Evolutionary conservation across 2,329 filamentous ascomycete genomes (phyloP).

Genomic region (Nemania diffusa): DNA sequence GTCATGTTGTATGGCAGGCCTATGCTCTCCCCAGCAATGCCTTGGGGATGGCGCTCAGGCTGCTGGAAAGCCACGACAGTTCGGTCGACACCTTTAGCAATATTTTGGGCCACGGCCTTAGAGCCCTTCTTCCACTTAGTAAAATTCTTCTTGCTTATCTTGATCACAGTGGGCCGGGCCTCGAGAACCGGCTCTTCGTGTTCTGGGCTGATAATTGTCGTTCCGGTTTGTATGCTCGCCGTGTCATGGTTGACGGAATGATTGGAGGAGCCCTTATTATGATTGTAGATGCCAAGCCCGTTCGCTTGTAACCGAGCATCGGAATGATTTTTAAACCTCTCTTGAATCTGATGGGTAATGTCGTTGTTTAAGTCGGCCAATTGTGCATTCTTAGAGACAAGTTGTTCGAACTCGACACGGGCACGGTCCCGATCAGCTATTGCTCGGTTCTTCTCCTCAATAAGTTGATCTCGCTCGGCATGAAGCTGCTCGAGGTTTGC

Average conservation of each 20-base stretch:
- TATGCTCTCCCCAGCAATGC: conserved; percentile 70
- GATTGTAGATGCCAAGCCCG: conserved; percentile 67
- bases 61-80: conserved; percentile 80
- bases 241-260: conserved; percentile 63
- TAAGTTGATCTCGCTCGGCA: conserved; percentile 79
- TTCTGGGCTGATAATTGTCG: conserved; percentile 69
- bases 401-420: conserved; percentile 92
- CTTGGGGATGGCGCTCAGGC: conserved; percentile 62
- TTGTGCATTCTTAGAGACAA: conserved; percentile 94
- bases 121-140: conserved; percentile 99
- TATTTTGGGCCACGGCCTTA: conserved; percentile 91
- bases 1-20: conserved; percentile 78
- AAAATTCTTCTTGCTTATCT: conserved; percentile 95
- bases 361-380: conserved; percentile 96
- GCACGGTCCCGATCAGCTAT: conserved; percentile 90
- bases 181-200: conserved; percentile 75
- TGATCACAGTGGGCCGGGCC: conserved; percentile 89
- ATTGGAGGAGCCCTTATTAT: conserved; percentile 61
- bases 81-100: conserved; percentile 92
- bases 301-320: conserved; percentile 62
- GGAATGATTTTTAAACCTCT: conserved; percentile 82
- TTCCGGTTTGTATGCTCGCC: conserved; percentile 65
- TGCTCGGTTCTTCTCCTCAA: conserved; percentile 86
- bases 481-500: conserved; percentile 69
- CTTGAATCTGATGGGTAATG: conserved; percentile 92